These are phyloP conservation scores for Solanum chmielewskii DNA, from an alignment of 257 asterid species.

Conservation along the genomic window DNA sequence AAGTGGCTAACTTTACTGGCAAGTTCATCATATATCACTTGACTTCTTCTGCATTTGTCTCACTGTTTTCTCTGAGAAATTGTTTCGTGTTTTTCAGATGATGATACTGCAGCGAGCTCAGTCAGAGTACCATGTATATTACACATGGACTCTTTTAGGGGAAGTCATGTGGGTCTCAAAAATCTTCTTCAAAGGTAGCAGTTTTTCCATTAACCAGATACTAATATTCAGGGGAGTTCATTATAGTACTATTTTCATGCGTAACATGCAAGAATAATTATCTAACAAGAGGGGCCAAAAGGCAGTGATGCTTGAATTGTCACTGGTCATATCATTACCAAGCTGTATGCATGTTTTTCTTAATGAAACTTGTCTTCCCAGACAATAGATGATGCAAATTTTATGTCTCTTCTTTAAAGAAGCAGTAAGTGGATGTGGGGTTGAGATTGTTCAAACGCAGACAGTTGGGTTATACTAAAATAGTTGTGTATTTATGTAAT, in stretches of 20 bases:
- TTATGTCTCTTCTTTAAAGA: background rate
- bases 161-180: conserved; percentile 35
- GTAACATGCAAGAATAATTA: background rate
- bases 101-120: conserved; percentile 19
- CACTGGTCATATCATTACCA: background rate
- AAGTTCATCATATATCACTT: conserved; percentile 24
- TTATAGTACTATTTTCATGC: background rate
- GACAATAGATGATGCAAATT: background rate
- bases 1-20: conserved; percentile 55
- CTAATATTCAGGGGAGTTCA: background rate
- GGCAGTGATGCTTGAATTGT: background rate
- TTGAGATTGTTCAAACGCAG: background rate
- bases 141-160: conserved; percentile 42
- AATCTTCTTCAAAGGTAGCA: conserved; percentile 23
- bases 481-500: background rate
- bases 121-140: conserved; percentile 37
- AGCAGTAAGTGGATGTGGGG: background rate
- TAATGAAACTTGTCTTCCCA: background rate
- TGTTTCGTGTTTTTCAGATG: conserved; percentile 29
- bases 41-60: background rate
- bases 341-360: background rate
- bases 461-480: background rate
- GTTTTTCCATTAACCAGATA: background rate
- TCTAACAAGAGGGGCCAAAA: background rate
- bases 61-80: background rate